Evolutionary conservation across 441 rosid species (phyloP), one percentile per base, ranked within the genome.

Genomic region (Croton laevigatus): DNA sequence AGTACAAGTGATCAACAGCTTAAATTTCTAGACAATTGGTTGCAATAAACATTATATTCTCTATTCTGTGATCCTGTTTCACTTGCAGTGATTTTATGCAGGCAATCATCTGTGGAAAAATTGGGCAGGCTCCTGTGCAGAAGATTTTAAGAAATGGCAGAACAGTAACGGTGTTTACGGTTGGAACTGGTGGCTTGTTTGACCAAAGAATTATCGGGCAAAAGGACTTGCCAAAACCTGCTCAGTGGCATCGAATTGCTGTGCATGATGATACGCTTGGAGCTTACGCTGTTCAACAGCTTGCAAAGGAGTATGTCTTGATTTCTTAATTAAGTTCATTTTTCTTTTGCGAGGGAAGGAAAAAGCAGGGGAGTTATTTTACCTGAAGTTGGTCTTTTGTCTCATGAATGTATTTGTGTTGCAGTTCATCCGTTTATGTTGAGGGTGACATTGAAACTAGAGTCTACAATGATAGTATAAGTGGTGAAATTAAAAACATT

Each of bases 221-320:
- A 7, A 84, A 63, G 27, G 83, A 85, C 77, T 71, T 82, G 73
- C 94, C 97, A 3, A 88, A 80, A 77, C 97, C 97, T 76, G 93
- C 87, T 73, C 99, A 93, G 71, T 93, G 99, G 98, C 99, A 93
- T 82, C 87, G 99, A 77, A 83, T 93, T 74, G 97, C 90, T 45
- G 95, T 95, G 76, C 99, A 95, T 68, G 91, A 91, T 74, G 91
- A 83, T 22, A 8, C 59, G 9, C 88, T 95, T 55, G 97, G 94
- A 66, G 81, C 87, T 75, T 93, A 89, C 75, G 90, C 97, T 62
- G 97, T 91, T 65, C 96, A 86, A 79, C 83, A 93, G 73, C 79
- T 95, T 69, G 78, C 84, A 49, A 93, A 91, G 83, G 84, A 83
- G 98, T 95, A 91, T 66, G 66, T 54, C 45, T 68, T 13, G 71